Evolutionary conservation across 1,284 basidiomycete genomes (phyloP), one percentile per base, ranked within the genome.

Genomic region (Cryptococcus jaspeensis): DNA sequence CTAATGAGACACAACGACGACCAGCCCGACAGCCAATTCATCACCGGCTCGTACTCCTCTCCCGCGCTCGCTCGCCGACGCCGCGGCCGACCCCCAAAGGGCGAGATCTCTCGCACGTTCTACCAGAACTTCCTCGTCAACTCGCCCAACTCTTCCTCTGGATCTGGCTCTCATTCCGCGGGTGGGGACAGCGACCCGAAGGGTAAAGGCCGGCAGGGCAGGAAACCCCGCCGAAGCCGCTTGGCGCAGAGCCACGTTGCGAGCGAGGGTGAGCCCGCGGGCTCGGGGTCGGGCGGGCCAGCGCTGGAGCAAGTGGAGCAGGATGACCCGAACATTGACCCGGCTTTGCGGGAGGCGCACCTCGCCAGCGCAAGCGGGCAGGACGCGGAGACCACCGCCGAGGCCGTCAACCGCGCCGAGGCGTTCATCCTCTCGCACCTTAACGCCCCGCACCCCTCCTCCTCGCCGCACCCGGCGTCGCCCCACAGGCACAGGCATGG

Each of bases 51-150:
- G 18, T 70, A 63, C 55, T 65, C 70, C 5, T 67, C 71, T 5
- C 69, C 73, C 2, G 72, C 73, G 5, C 69, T 69, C 16, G 69
- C 71, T 2, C 58, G 62, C 1, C 56, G 70, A 11, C 45, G 62
- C n/a, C 61, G 70, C 22, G 70, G 70, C 3, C 62, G 70, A 11
- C 70, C 70, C 11, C 68, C 70, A 12, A 70, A 71, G 54, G 53
- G 56, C 3, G 56, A 58, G 32, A 51, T 54, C 23, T 44, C 55
- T 12, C 55, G 59, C 7, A 58, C 59, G 1, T 53, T 59, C 25
- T 58, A 54, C 47, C 53, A 56, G 25, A 56, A 53, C 12, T 60
- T 58, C 46, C 36, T 62, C 12, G 44, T 61, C 35, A 50, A 40
- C 22, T 12, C 32, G 28, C 45, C 18, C 42, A 13, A 46, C 38